These are phyloP conservation scores for Forsythia viridissima DNA, from an alignment of 257 asterid species.

Conservation along the genomic window DNA sequence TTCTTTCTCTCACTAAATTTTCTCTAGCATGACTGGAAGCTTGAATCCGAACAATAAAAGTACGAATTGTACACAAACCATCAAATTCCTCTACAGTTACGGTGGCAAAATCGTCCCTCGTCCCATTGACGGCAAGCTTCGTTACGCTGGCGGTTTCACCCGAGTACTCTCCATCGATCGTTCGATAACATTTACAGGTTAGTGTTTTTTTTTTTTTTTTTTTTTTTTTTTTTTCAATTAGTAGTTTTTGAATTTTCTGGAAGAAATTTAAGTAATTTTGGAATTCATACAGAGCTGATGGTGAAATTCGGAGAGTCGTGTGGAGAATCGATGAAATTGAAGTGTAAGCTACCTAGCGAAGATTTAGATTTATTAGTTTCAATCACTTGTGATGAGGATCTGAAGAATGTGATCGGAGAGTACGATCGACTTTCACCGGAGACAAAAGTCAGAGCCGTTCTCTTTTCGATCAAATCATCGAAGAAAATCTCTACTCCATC, in stretches of 20 bases:
- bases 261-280: neutral
- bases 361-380: constrained; percentile 76
- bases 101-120: constrained; percentile 47
- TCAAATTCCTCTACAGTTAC: constrained; percentile 55
- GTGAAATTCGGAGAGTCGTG: constrained; percentile 72
- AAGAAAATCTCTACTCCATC: constrained; percentile 64
- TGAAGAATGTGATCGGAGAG: constrained; percentile 55
- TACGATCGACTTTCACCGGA: constrained; percentile 63
- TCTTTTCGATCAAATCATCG: constrained; percentile 44
- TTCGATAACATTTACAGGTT: constrained; percentile 39
- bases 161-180: constrained; percentile 45
- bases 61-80: neutral
- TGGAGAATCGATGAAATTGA: constrained; percentile 65
- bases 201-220: neutral
- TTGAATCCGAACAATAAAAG: constrained; percentile 15
- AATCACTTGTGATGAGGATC: constrained; percentile 75
- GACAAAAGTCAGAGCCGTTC: constrained; percentile 69
- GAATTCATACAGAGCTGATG: constrained; percentile 49
- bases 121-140: constrained; percentile 43
- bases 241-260: neutral
- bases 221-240: neutral
- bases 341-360: constrained; percentile 72
- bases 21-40: constrained; percentile 23
- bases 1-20: neutral
- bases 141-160: constrained; percentile 48